phyloP scores from a whole-genome alignment of 176 grass and related monocot species.

The Lolium multiflorum region DNA sequence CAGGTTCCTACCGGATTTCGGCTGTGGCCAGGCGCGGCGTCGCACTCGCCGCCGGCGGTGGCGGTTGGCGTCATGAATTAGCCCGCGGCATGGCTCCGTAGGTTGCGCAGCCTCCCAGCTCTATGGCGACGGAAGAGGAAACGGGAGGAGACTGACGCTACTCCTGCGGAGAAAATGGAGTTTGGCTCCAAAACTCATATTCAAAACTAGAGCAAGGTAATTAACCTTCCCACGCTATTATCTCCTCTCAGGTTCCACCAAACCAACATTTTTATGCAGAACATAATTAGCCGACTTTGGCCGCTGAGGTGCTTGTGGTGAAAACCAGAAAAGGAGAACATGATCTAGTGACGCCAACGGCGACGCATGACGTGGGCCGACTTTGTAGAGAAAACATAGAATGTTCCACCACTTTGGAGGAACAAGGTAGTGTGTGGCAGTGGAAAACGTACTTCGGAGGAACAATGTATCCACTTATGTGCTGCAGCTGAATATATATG shows the following conservation, averaged over 20 bases:
- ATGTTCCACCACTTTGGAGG: background rate
- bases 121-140: constrained; percentile 1
- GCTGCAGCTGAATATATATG: too few relatives aligned
- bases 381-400: background rate
- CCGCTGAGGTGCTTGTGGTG: background rate
- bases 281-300: background rate
- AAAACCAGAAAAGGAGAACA: background rate
- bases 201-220: background rate
- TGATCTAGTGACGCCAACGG: background rate
- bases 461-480: too few relatives aligned
- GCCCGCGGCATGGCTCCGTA: background rate
- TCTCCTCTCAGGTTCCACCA: background rate
- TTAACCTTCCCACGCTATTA: background rate
- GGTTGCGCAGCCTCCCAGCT: background rate
- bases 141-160: background rate
- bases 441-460: too few relatives aligned
- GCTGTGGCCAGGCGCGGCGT: background rate
- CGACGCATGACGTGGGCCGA: background rate
- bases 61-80: constrained; percentile 10
- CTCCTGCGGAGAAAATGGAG: background rate
- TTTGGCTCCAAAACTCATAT: background rate
- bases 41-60: constrained; percentile 7
- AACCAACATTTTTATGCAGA: background rate
- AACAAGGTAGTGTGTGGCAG: too few relatives aligned
- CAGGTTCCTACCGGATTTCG: background rate